Evolutionary conservation across 129 eudicot species (phyloP), one percentile per base, ranked within the genome.

Genomic region (Deinandra increscens): DNA sequence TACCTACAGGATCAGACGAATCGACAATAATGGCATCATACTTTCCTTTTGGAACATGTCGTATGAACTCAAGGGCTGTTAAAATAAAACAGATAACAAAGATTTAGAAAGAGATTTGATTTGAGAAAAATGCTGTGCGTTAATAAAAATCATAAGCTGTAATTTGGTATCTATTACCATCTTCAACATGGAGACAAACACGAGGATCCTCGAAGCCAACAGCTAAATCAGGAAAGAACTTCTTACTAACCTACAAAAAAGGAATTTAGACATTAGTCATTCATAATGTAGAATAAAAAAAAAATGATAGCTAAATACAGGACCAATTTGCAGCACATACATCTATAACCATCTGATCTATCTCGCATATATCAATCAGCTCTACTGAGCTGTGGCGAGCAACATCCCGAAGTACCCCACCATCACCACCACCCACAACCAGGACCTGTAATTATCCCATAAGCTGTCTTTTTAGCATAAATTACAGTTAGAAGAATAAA

Each of bases 381-480:
- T 93, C 88, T 79, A 93, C 92, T 1, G 99, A 87, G 69, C 72
- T 80, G 86, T 93, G 99, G 48, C 95, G 97, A 75, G 92, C 74
- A 71, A 89, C 79, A 80, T 93, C 99, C 75, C 97, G 76, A 51
- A 93, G 92, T 56, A 93, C 97, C 50, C 99, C 99, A 78, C 99
- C 99, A 83, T 93, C 99, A 67, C 99, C 99, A 31, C 99, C 99
- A 70, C 99, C 99, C 60, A 93, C 95, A 37, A 93, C 97, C 74
- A 93, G 79, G 53, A 93, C 92, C 97, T 93, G 85, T 78, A 81
- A 39, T 55, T 63, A 60, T 19, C 59, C 59, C 67, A 39, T 42
- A 68, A 39, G 43, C 20, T 62, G 31, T 12, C 18, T 50, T 54
- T 44, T 34, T 64, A 58, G 37, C 23, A 46, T 33, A 9, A 56